Percentiles rank a stretch among this genome's conserved stretches.
Evolutionary conservation across 345 rosid genomes (phyloP).

Genomic region (Psidium guajava): DNA sequence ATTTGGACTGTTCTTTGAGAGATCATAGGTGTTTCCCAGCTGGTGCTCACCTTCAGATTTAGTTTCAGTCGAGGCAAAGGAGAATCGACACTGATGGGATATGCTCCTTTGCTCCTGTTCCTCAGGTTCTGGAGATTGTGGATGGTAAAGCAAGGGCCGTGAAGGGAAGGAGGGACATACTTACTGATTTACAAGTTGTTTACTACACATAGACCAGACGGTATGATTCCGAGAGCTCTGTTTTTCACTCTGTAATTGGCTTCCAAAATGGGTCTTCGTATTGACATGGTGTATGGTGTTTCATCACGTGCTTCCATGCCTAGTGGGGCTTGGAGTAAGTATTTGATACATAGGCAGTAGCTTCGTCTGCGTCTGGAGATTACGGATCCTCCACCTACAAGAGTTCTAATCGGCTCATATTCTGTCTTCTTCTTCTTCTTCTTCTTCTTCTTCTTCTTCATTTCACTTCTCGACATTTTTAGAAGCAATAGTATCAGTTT

Average conservation of each 20-base stretch:
- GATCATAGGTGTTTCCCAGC: not conserved
- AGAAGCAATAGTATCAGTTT: not conserved
- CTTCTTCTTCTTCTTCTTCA: not conserved
- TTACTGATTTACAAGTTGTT: slow-evolving; percentile 39
- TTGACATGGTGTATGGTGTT: not conserved
- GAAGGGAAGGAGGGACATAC: slow-evolving; percentile 36
- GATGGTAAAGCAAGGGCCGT: slow-evolving; percentile 58
- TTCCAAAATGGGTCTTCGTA: not conserved
- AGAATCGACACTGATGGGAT: not conserved
- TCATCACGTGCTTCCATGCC: not conserved
- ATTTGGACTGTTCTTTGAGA: not conserved
- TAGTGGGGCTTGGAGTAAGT: not conserved
- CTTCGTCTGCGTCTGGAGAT: not conserved
- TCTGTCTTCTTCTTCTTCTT: not conserved
- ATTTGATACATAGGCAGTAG: not conserved
- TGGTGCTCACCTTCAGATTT: not conserved
- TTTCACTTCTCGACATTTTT: not conserved
- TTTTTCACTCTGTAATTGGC: not conserved
- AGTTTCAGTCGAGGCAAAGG: not conserved
- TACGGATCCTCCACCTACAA: not conserved
- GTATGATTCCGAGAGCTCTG: not conserved
- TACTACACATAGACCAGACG: slow-evolving; percentile 24
- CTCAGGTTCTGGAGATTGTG: slow-evolving; percentile 73
- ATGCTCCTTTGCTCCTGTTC: not conserved
- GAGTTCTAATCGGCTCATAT: not conserved